Conservation (phyloP, 2,329 filamentous ascomycete genomes). For the Onygenales sp. region DNA sequence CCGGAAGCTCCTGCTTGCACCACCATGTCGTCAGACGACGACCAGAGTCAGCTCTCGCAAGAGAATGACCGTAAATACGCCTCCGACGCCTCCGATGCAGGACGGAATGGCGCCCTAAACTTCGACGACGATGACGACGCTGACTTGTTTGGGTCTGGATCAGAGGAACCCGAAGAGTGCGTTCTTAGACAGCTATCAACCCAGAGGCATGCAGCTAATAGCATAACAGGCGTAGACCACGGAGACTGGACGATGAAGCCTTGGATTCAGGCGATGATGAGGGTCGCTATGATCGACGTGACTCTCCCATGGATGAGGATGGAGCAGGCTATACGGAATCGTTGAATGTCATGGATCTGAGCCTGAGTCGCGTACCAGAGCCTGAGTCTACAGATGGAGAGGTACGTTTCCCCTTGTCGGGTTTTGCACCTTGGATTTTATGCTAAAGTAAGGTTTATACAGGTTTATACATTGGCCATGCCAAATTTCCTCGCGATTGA, state of each 20-base stretch:
- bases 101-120: conserved; percentile 8
- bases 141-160: conserved; percentile 39
- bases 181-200: conserved; percentile 1
- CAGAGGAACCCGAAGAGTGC: conserved; percentile 32
- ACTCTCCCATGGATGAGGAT: conserved; percentile 36
- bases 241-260: conserved; percentile 51
- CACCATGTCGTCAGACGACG: conserved; percentile 9
- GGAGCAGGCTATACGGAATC: conserved; percentile 35
- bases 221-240: conserved; percentile 22
- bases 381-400: conserved; percentile 41
- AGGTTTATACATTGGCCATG: conserved; percentile 56
- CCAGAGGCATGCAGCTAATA: conserved; percentile 2
- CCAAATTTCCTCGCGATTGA: conserved; percentile 54
- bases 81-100: conserved; percentile 3
- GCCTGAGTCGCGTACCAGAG: conserved; percentile 47
- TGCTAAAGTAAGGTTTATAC: conserved; percentile 5
- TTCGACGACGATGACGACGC: conserved; percentile 26
- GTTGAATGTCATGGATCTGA: conserved; percentile 45
- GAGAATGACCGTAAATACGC: conserved; percentile 3
- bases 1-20: not conserved
- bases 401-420: conserved; percentile 15
- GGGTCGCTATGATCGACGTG: conserved; percentile 44
- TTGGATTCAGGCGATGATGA: conserved; percentile 57
- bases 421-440: conserved; percentile 2
- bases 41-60: conserved; percentile 1